A percentile compares a stretch with the other conserved stretches of the same genome.
Conservation (phyloP, 1,284 basidiomycete genomes). For the Ganoderma lingzhi region DNA sequence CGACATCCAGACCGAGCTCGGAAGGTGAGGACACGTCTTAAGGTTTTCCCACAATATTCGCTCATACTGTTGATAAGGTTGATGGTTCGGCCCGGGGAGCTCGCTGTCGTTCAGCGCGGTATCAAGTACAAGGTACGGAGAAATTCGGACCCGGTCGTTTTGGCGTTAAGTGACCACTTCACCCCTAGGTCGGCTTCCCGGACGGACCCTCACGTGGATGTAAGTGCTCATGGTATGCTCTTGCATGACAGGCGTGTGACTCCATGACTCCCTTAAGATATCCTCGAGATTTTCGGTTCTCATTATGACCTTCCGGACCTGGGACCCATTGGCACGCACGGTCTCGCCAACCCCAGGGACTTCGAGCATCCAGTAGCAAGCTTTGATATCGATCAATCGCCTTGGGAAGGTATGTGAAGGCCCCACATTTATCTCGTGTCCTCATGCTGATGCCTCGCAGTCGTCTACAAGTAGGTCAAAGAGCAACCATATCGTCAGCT, state of each 20-base stretch:
- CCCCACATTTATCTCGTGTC: background rate
- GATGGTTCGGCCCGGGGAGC: conserved; percentile 71
- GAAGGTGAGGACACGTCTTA: conserved; percentile 51
- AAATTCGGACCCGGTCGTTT: too few relatives aligned
- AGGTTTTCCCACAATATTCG: background rate
- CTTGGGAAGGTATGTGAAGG: conserved; percentile 59
- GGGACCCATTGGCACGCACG: conserved; percentile 70
- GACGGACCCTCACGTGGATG: conserved; percentile 64
- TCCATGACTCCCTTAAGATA: conserved; percentile 9
- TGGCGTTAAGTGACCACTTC: background rate
- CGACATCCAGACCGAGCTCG: conserved; percentile 77
- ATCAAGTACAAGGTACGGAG: conserved; percentile 67
- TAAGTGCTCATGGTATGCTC: conserved; percentile 33
- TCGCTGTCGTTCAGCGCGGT: conserved; percentile 70
- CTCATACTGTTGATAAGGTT: conserved; percentile 36
- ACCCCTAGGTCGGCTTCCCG: conserved; percentile 53
- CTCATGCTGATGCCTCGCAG: conserved; percentile 36
- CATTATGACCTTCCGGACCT: conserved; percentile 74
- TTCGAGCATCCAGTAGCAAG: conserved; percentile 70
- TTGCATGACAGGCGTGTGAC: background rate
- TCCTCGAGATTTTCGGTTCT: conserved; percentile 67
- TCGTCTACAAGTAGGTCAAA: conserved; percentile 56
- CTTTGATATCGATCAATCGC: conserved; percentile 68
- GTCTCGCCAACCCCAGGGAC: conserved; percentile 69
- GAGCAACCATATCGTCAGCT: background rate